Evolutionary conservation across 2,329 filamentous ascomycete genomes (phyloP).

Genomic region (Colletotrichum theobromicola): DNA sequence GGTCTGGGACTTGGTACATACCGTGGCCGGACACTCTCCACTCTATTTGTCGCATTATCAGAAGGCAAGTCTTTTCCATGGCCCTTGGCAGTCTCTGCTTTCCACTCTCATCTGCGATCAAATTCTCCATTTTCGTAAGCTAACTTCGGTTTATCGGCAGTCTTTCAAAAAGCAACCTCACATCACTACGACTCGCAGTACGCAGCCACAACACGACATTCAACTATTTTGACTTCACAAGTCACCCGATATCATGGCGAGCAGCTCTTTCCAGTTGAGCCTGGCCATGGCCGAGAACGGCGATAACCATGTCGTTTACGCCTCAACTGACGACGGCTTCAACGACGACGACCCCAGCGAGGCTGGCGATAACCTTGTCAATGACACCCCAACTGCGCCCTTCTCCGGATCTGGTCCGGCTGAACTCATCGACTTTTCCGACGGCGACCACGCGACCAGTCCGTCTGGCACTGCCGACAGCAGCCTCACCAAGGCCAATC

Average conservation of each 20-base stretch:
- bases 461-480: background rate
- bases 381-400: background rate
- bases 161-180: background rate
- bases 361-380: background rate
- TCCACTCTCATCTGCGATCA: background rate
- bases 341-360: background rate
- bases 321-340: slow-evolving; percentile 8
- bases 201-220: background rate
- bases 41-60: background rate
- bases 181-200: background rate
- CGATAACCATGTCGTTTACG: background rate
- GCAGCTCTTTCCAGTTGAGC: background rate
- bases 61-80: background rate
- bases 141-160: background rate
- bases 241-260: background rate
- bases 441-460: background rate
- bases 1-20: background rate
- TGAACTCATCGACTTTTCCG: slow-evolving; percentile 9
- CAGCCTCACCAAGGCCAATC: background rate
- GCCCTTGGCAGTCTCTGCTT: background rate
- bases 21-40: background rate
- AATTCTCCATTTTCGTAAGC: background rate
- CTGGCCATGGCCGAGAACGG: background rate
- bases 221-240: fast-evolving
- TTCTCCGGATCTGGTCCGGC: background rate